Percentiles rank a stretch among this genome's conserved stretches.
Evolutionary conservation across 345 rosid species (phyloP).

Genomic region (Reutealis trisperma): DNA sequence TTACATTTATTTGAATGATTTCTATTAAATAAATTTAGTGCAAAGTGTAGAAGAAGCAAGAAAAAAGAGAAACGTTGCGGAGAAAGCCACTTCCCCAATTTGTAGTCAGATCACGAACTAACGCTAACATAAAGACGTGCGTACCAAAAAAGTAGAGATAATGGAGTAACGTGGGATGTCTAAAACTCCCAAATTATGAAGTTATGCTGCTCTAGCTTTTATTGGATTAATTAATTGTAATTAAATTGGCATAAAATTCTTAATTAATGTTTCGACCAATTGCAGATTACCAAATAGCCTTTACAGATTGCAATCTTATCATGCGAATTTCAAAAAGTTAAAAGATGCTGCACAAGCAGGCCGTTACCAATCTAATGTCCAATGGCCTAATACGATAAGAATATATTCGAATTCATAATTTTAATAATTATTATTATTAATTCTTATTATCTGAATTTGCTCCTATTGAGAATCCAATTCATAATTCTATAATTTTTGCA

Average conservation of each 20-base stretch:
- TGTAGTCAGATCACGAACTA: too few species aligned
- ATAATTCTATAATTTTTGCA: too few species aligned
- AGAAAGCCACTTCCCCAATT: not conserved
- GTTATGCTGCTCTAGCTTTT: not conserved
- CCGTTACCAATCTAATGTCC: too few species aligned
- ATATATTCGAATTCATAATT: too few species aligned
- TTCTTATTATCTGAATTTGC: too few species aligned
- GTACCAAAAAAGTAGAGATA: too few species aligned
- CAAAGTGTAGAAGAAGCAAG: not conserved
- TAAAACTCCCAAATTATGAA: not conserved
- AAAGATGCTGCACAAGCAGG: not conserved
- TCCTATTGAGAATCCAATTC: too few species aligned
- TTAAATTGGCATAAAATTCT: too few species aligned
- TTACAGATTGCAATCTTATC: not conserved
- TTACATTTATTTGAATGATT: not conserved
- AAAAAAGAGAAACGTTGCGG: not conserved
- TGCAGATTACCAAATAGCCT: not conserved
- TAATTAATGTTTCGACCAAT: not conserved
- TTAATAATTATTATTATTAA: too few species aligned
- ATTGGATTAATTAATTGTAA: not conserved
- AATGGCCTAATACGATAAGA: too few species aligned
- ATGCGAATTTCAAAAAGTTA: not conserved
- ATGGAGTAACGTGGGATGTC: not conserved
- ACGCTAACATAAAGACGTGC: too few species aligned
- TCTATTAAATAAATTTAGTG: not conserved